Percentiles rank a stretch among this genome's conserved stretches.
Conservation (phyloP, 1,139 yeast genomes). For the Geotrichum candidum region DNA sequence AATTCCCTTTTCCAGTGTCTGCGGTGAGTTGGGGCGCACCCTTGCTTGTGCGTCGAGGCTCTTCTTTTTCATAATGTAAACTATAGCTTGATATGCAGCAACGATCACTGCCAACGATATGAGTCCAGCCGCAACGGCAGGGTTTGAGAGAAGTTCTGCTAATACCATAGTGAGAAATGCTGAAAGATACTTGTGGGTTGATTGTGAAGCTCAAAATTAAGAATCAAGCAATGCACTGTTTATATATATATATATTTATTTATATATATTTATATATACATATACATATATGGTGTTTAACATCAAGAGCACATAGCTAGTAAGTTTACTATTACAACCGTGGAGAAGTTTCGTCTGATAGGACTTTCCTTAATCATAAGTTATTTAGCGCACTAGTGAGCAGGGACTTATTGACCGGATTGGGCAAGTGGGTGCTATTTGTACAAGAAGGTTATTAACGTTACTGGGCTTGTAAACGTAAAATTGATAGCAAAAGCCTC, state of each 20-base stretch:
- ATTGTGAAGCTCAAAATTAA: not conserved
- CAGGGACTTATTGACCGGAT: not conserved
- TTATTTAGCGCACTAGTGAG: not conserved
- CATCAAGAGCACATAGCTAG: not conserved
- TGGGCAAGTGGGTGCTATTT: not conserved
- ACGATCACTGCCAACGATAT: not conserved
- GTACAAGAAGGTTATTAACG: not conserved
- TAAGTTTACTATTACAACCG: not conserved
- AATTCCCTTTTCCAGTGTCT: not conserved
- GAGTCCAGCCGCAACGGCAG: not conserved
- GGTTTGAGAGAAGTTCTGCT: constrained; percentile 1
- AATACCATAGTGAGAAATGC: constrained; percentile 7
- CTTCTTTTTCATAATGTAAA: not conserved
- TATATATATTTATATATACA: too few species aligned
- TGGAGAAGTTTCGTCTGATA: not conserved
- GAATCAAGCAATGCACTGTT: not conserved
- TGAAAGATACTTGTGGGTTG: not conserved
- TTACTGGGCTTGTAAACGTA: not conserved
- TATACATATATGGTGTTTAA: not conserved
- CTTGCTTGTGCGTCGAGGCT: not conserved
- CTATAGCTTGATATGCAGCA: constrained; percentile 1
- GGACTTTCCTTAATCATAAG: not conserved
- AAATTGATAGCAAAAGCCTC: not conserved
- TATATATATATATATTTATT: not conserved
- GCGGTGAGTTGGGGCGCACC: constrained; percentile 1